Evolutionary conservation across 2,329 filamentous ascomycete species (phyloP), one percentile per base, ranked within the genome.

Genomic region (Colletotrichum lini): DNA sequence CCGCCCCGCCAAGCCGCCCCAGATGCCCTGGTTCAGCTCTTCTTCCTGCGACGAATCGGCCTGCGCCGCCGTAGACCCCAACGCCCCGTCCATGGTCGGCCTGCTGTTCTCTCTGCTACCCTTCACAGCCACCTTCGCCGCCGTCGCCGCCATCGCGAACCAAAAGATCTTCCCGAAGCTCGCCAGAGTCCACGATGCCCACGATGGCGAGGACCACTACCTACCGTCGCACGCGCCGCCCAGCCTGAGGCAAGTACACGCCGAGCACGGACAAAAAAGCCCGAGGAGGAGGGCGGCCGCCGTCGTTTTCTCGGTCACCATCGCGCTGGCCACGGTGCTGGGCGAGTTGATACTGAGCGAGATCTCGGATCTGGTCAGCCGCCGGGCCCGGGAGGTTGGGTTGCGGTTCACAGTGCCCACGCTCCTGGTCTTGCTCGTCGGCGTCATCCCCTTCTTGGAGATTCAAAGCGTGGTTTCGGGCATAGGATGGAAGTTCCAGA

Each of bases 281-380:
- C 77, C 84, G 72, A 82, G 86, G 59, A 82, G 88, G 50, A 82
- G 85, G 30, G 78, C 88, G 15, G 88, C 90, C 2, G 91, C 90
- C 16, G 82, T 88, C 68, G 90, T 93, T 1, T 97, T 97, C 80
- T 91, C 93, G 8, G 88, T 90, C 1, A 97, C 93, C 12, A 89
- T 96, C 45, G 94, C 90, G 1, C 86, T 97, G 10, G 92, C 94
- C 7, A 88, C 92, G 47, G 93, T 96, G 1, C 85, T 97, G 56
- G 94, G 91, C 3, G 92, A 95, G 81, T 83, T 97, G 74, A 93
- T 97, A 56, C 87, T 97, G 10, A 94, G 93, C 76, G 94, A 97
- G 81, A 94, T 97, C 53, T 91, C 93, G 35, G 93, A 94, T 77
- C 86, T 92, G 6, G 87, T 94, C n/a, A 88, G 92, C 73, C 87